phyloP scores from a whole-genome alignment of 2,329 filamentous ascomycete genomes.

The Aaosphaeria pasadenensis region DNA sequence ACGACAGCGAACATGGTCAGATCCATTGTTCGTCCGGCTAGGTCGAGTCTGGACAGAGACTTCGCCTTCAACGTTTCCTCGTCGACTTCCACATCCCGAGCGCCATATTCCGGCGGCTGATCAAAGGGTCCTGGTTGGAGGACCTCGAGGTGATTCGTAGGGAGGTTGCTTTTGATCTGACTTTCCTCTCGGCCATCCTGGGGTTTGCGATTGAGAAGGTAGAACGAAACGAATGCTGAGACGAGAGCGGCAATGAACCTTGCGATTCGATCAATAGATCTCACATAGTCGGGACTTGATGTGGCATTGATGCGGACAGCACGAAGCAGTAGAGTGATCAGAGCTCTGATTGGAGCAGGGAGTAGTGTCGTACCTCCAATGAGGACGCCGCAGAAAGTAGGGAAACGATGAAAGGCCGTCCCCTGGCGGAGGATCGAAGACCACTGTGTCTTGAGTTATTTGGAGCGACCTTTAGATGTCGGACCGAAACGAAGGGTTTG shows the following conservation, averaged over 20 bases:
- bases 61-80: slow-evolving; percentile 4
- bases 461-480: neutral
- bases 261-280: slow-evolving; percentile 7
- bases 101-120: slow-evolving; percentile 17
- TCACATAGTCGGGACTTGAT: slow-evolving; percentile 2
- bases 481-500: no score
- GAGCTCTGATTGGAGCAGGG: slow-evolving; percentile 26
- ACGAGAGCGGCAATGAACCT: slow-evolving; percentile 46
- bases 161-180: neutral
- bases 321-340: slow-evolving; percentile 7
- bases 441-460: slow-evolving; percentile 4
- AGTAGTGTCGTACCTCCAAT: slow-evolving; percentile 52
- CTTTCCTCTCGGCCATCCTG: slow-evolving; percentile 3
- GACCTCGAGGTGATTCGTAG: slow-evolving; percentile 8
- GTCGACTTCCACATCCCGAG: slow-evolving; percentile 2
- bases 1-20: slow-evolving; percentile 75
- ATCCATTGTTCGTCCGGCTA: slow-evolving; percentile 74
- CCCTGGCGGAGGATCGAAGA: slow-evolving; percentile 34
- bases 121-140: slow-evolving; percentile 19
- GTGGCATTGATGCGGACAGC: slow-evolving; percentile 7
- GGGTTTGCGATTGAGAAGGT: slow-evolving; percentile 45
- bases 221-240: slow-evolving; percentile 50
- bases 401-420: slow-evolving; percentile 43
- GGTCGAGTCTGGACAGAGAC: slow-evolving; percentile 14
- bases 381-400: slow-evolving; percentile 51